Evolutionary conservation across 768 basidiomycete genomes (phyloP).

Genomic region (Rhizopogon vinicolor): DNA sequence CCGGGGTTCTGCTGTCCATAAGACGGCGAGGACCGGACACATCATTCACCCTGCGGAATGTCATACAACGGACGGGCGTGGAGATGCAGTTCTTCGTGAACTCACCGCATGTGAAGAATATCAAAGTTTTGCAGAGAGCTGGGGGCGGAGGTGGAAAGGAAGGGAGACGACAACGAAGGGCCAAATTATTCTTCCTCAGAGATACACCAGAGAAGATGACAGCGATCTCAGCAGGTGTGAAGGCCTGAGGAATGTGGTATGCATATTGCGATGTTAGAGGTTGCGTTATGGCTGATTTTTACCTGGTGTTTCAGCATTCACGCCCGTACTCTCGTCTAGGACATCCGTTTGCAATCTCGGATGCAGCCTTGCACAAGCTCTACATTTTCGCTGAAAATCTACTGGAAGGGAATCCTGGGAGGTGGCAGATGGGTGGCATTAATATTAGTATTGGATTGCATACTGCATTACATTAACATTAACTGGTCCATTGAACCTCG

Average conservation of each 20-base stretch:
- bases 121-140: slow-evolving; percentile 71
- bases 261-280: not conserved
- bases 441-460: not conserved
- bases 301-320: not conserved
- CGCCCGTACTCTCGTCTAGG: not conserved
- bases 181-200: slow-evolving; percentile 80
- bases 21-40: slow-evolving; percentile 83
- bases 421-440: not conserved
- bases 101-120: slow-evolving; percentile 83
- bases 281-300: not conserved
- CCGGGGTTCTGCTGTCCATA: slow-evolving; percentile 83
- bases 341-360: not conserved
- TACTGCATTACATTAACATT: not conserved
- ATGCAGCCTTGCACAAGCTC: too few species aligned
- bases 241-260: slow-evolving; percentile 3
- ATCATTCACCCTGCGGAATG: slow-evolving; percentile 84
- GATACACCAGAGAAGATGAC: slow-evolving; percentile 86
- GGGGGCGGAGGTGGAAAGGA: slow-evolving; percentile 33
- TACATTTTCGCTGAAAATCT: not conserved
- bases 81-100: slow-evolving; percentile 90
- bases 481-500: not conserved
- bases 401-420: not conserved
- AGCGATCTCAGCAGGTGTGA: slow-evolving; percentile 50
- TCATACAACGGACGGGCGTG: slow-evolving; percentile 86
- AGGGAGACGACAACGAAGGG: slow-evolving; percentile 61